Conservation (phyloP, 2,329 filamentous ascomycete species). For the Tolypocladium endophyticum region DNA sequence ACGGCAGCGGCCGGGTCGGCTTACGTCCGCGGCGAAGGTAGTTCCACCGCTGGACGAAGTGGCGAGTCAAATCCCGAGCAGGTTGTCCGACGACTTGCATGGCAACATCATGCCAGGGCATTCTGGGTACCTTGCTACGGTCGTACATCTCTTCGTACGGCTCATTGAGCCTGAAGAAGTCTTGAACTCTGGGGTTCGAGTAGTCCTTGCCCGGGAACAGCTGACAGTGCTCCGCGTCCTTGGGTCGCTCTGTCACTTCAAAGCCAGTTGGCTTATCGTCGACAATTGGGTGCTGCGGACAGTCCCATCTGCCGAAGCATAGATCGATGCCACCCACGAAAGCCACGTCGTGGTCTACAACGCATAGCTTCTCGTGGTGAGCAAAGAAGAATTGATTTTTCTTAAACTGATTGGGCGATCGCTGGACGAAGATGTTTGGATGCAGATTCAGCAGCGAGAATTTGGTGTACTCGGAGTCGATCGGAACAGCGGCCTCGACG, state of each 20-base stretch:
- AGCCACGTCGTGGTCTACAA: constrained; percentile 91
- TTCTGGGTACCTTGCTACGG: constrained; percentile 73
- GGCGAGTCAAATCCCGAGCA: constrained; percentile 82
- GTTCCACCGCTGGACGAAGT: constrained; percentile 98
- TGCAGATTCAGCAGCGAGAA: constrained; percentile 91
- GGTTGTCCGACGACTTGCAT: constrained; percentile 98
- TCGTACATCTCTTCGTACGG: constrained; percentile 99
- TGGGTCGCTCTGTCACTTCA: constrained; percentile 62
- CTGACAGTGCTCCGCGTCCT: constrained; percentile 89
- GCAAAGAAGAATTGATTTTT: constrained; percentile 99
- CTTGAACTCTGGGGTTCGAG: constrained; percentile 88
- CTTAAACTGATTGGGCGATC: constrained; percentile 94
- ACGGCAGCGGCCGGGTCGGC: constrained; percentile 85
- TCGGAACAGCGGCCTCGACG: constrained; percentile 92
- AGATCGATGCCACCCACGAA: constrained; percentile 94
- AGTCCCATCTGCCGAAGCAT: constrained; percentile 96
- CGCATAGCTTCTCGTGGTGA: constrained; percentile 95
- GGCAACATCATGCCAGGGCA: constrained; percentile 97
- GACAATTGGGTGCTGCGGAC: constrained; percentile 78
- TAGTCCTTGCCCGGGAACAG: constrained; percentile 98
- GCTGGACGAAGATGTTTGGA: constrained; percentile 90
- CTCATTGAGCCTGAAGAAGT: constrained; percentile 87
- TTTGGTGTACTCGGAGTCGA: constrained; percentile 97
- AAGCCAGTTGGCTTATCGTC: constrained; percentile 96
- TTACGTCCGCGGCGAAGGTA: constrained; percentile 89